Base-by-base conservation (phyloP, 306 rosid species). In the Ziziphus jujuba region DNA sequence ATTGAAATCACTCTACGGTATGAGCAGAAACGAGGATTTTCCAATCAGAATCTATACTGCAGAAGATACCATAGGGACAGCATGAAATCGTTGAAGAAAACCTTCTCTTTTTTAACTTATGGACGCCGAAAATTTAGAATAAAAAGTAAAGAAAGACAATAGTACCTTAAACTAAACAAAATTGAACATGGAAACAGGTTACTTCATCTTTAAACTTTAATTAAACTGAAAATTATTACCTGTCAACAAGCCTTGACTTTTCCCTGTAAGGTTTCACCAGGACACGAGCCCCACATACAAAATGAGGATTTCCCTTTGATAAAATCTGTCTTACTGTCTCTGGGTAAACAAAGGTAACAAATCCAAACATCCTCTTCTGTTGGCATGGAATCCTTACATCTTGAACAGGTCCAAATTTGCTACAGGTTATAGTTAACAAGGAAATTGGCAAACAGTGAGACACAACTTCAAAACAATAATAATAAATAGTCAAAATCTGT, bases 291-390 rank as follows among this genome's bases (percentile, higher is more conserved):
- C 78, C 81, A 3, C 83, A 78, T 20, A 82, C 76, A 48, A 71
- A 78, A 59, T 82, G 86, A 47, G 83, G 80, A 68, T 75, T 78
- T 31, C 79, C 83, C n/a, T 67, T 75, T 0, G 86, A 64, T 54
- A 82, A 71, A 52, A 82, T 74, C 28, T 74, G 70, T 71, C 61
- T 82, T 11, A 74, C 86, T 7, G 83, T 82, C 66, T 78, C 86
- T 15, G 78, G 50, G 58, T 60, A 82, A 52, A 74, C 72, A 35
- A 82, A 82, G 6, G 83, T 82, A 45, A 82, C 86, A 72, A 82
- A 82, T 6, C 83, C 86, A 82, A 78, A 82, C 86, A 82, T 82
- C 64, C 86, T 74, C 77, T 59, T 82, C 61, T 75, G 86, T 38
- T 82, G 83, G 61, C 76, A 82, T 35, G 86, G 86, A 58, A 82